These are phyloP conservation scores for Hemileccinum impolitum DNA, from an alignment of 768 basidiomycete species.

Conservation along the genomic window DNA sequence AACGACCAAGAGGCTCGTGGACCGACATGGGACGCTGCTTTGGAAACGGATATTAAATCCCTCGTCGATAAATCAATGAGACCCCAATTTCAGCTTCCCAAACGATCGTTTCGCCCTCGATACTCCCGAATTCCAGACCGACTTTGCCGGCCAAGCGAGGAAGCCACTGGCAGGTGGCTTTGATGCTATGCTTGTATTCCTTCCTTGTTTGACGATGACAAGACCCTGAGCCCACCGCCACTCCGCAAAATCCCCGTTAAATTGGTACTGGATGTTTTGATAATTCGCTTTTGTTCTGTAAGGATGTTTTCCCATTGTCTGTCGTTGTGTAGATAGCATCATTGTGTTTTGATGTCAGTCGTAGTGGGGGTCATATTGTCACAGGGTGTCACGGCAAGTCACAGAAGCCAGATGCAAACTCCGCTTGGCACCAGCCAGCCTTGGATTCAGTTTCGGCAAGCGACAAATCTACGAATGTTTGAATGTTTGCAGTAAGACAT, in stretches of 20 bases:
- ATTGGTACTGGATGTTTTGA: not conserved
- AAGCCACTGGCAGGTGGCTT: conserved; percentile 11
- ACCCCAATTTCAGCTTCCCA: not conserved
- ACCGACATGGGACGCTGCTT: not conserved
- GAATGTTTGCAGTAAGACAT: not conserved
- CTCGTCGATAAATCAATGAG: conserved; percentile 1
- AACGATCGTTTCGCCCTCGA: conserved; percentile 23
- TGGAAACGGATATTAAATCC: conserved; percentile 9
- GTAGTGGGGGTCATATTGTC: not conserved
- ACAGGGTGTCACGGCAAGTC: not conserved
- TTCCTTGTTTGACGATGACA: not conserved
- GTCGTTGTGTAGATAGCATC: not conserved
- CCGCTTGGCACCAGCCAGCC: not conserved
- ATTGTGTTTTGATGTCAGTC: not conserved
- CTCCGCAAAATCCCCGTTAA: not conserved
- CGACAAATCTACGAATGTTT: too few species aligned
- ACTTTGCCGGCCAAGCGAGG: conserved; percentile 32
- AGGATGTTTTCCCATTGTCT: not conserved
- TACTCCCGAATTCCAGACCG: conserved; percentile 49
- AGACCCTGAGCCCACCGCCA: conserved; percentile 7
- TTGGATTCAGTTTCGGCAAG: not conserved
- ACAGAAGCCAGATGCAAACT: not conserved
- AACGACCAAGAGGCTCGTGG: not conserved
- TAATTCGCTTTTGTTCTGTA: not conserved
- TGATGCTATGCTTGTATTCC: conserved; percentile 3